phyloP scores from a whole-genome alignment of 1,284 basidiomycete genomes.

The Trichosporon sp. region DNA sequence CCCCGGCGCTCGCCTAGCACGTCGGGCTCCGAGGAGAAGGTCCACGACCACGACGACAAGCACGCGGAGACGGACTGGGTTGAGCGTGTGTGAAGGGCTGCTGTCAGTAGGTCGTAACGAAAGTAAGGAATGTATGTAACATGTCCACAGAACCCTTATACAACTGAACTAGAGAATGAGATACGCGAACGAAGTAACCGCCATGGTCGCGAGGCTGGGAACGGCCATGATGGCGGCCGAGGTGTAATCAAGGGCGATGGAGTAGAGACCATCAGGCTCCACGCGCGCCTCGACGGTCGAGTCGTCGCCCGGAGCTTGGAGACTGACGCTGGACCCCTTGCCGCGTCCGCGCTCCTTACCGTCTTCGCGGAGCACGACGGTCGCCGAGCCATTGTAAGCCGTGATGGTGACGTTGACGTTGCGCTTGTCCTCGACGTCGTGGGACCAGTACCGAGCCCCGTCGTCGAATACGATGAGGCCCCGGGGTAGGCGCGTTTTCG shows the following conservation, averaged over 20 bases:
- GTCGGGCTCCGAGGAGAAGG: neutral
- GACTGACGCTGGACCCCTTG: neutral
- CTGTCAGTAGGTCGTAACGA: neutral
- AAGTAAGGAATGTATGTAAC: neutral
- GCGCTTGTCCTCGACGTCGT: neutral
- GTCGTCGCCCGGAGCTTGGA: slow-evolving; percentile 14
- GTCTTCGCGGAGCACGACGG: slow-evolving; percentile 6
- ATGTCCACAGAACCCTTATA: neutral
- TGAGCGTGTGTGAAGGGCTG: neutral
- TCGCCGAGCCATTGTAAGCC: neutral
- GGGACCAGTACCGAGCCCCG: neutral
- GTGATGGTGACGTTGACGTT: slow-evolving; percentile 20
- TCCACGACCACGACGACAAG: neutral
- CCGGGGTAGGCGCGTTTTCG: neutral
- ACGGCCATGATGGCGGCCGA: neutral
- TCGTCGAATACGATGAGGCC: slow-evolving; percentile 10
- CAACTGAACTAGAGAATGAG: neutral
- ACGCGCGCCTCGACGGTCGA: neutral
- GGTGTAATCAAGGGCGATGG: slow-evolving; percentile 8
- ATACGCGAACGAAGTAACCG: neutral
- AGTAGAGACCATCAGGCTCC: slow-evolving; percentile 3
- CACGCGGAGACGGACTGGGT: slow-evolving; percentile 3
- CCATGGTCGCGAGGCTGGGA: neutral
- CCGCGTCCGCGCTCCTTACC: slow-evolving; percentile 16
- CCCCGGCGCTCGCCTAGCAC: neutral